These are phyloP conservation scores for Waltiozyma sp. DNA, from an alignment of 1,139 yeast species.

Conservation along the genomic window DNA sequence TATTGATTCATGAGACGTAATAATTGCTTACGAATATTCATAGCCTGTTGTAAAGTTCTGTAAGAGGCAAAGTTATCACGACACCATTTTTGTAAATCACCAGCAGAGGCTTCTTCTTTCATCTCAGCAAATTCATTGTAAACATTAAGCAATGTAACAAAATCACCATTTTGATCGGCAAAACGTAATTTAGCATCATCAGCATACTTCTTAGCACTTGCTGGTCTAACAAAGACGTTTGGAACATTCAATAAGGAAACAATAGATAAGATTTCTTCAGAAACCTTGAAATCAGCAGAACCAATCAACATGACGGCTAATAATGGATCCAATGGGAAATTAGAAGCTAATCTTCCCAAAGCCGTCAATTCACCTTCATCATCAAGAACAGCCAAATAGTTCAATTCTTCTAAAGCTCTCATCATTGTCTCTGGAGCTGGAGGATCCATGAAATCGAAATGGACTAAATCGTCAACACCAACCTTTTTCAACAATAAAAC, in stretches of 20 bases:
- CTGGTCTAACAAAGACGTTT: slow-evolving; percentile 88
- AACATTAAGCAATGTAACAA: slow-evolving; percentile 79
- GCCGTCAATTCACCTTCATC: slow-evolving; percentile 71
- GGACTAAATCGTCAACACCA: slow-evolving; percentile 73
- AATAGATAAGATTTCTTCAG: slow-evolving; percentile 57
- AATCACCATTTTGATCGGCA: slow-evolving; percentile 95
- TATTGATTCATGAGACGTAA: slow-evolving; percentile 72
- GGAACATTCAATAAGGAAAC: slow-evolving; percentile 92
- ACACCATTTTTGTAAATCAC: slow-evolving; percentile 70
- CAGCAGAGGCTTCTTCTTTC: slow-evolving; percentile 35
- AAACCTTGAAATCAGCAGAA: slow-evolving; percentile 48
- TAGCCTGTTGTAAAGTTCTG: slow-evolving; percentile 75
- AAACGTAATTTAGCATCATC: slow-evolving; percentile 84
- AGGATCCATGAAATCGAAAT: slow-evolving; percentile 80
- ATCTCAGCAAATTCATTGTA: slow-evolving; percentile 67
- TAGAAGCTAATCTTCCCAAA: slow-evolving; percentile 78
- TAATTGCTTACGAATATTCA: slow-evolving; percentile 76
- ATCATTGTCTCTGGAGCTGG: slow-evolving; percentile 67
- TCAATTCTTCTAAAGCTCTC: slow-evolving; percentile 66
- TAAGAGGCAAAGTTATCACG: slow-evolving; percentile 78
- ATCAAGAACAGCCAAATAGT: slow-evolving; percentile 80
- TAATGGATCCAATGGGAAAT: slow-evolving; percentile 88
- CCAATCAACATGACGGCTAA: slow-evolving; percentile 64
- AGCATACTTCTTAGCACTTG: slow-evolving; percentile 77
- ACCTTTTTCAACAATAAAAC: slow-evolving; percentile 64